Evolutionary conservation across 208 protist species (phyloP), one percentile per base, ranked within the genome.

Genomic region (Lotmaria passim): DNA sequence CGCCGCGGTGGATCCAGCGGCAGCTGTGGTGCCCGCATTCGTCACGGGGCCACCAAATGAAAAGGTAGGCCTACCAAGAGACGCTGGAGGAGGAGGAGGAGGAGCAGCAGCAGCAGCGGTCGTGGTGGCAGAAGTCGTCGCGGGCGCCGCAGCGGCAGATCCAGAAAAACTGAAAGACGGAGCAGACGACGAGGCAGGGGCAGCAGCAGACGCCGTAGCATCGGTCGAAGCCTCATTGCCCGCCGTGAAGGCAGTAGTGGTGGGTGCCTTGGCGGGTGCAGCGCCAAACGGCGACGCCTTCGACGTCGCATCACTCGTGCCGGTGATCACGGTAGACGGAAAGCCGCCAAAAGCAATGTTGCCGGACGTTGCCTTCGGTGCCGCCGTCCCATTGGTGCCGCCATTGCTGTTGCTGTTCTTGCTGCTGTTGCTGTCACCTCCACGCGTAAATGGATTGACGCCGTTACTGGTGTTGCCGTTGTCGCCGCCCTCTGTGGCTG

Each of bases 271-370:
- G 2, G 38, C 34, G 17, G 55, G 14, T 23, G 55, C 23, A 15
- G 47, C 30, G 51, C 55, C 55, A 33, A 60, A 60, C 5, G 55
- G 21, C 2, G 52, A 43, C 11, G 52, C 6, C 52, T 38, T 58
- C 52, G 21, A n/a, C 11, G 10, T 7, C 46, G 23, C 46, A 51
- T 14, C 23, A 30, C 46, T 15, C 2, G 28, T 30, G 15, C 47
- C 24, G 8, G 5, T 23, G 28, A 6, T 30, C 2, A 6, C 50
- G 11, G 15, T n/a, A 24, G 47, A n/a, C n/a, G n/a, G n/a, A n/a
- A n/a, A n/a, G n/a, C n/a, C n/a, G 47, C 52, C 52, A 38, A 58
- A 58, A 12, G 33, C 52, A 14, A 15, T 17, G 24, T 19, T 43
- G 19, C 31, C 15, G 17, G 52, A 26, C 31, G 28, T n/a, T 26